These are phyloP conservation scores for Solanum piurae DNA, from an alignment of 257 asterid genomes.

Conservation along the genomic window DNA sequence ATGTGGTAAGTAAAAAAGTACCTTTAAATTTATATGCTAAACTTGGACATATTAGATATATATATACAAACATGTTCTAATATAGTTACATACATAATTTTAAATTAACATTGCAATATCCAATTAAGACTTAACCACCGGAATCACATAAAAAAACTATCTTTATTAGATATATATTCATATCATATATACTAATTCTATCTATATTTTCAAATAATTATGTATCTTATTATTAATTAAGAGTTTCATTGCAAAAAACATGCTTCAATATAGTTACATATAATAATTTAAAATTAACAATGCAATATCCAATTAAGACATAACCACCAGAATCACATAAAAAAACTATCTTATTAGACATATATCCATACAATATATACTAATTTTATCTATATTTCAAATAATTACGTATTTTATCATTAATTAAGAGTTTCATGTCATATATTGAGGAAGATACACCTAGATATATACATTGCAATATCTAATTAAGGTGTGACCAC, in stretches of 20 bases:
- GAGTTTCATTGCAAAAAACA: background rate
- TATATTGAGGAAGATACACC: background rate
- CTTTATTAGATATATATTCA: background rate
- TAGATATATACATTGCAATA: background rate
- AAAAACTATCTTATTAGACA: background rate
- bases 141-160: too few species aligned
- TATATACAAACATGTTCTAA: background rate
- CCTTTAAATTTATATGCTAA: background rate
- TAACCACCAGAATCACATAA: background rate
- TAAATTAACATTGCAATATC: background rate
- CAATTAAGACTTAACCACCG: background rate
- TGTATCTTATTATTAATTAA: too few species aligned
- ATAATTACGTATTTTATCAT: too few species aligned
- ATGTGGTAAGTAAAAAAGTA: background rate
- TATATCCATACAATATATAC: too few species aligned
- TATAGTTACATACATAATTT: background rate
- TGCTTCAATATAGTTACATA: background rate
- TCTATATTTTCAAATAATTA: too few species aligned
- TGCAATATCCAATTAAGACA: background rate
- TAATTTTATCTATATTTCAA: too few species aligned
- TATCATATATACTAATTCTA: too few species aligned
- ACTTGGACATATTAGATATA: background rate
- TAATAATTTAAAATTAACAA: background rate
- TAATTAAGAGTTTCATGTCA: background rate
- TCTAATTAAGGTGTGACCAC: background rate